These are phyloP conservation scores for Fraxinus sp. DNA, from an alignment of 305 asterid genomes.

Conservation along the genomic window DNA sequence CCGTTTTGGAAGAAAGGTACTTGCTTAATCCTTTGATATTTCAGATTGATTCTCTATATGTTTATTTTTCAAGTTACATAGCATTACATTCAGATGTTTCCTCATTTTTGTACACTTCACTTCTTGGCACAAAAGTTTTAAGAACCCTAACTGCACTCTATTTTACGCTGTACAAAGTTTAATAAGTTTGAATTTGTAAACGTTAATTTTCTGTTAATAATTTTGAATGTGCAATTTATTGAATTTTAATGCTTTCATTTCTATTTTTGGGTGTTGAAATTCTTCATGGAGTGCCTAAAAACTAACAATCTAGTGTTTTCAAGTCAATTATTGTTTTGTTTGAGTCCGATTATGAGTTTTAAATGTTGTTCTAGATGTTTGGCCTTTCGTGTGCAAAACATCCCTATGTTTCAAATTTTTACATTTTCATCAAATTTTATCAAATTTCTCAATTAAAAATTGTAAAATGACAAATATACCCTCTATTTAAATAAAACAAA, in stretches of 20 bases:
- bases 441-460: too few species aligned
- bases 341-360: background rate
- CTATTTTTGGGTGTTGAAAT: background rate
- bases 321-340: background rate
- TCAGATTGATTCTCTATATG: background rate
- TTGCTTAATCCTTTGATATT: background rate
- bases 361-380: background rate
- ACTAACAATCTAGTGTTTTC: background rate
- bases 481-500: background rate
- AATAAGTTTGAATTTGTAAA: background rate
- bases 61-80: background rate
- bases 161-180: background rate
- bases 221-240: background rate
- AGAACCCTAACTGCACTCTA: background rate
- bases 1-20: conserved; percentile 54
- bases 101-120: background rate
- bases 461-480: background rate
- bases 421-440: background rate
- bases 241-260: background rate
- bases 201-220: background rate
- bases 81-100: background rate
- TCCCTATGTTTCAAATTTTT: background rate
- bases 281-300: background rate
- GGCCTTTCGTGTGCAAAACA: background rate
- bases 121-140: background rate